A percentile compares a stretch with the other conserved stretches of the same genome.
phyloP scores from a whole-genome alignment of 2,329 filamentous ascomycete genomes.

The Epichloe bromicola region DNA sequence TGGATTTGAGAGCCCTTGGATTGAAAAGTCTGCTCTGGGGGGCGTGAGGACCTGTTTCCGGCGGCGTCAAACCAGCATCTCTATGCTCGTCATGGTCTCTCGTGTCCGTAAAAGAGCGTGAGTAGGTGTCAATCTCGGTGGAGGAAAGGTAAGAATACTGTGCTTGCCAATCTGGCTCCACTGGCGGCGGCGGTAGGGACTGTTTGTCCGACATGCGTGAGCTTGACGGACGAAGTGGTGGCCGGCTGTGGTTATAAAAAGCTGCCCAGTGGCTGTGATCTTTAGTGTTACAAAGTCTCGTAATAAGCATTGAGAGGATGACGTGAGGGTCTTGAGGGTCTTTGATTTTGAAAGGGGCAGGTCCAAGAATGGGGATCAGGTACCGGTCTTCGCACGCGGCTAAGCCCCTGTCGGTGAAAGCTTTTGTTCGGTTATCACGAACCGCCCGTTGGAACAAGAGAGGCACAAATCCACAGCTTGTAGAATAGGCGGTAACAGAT shows the following conservation, averaged over 20 bases:
- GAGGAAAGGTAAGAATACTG: slow-evolving; percentile 38
- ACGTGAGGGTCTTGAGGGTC: background rate
- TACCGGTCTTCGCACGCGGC: background rate
- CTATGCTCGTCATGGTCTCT: background rate
- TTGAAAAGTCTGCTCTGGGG: background rate
- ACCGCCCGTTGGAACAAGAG: background rate
- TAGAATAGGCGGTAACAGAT: background rate
- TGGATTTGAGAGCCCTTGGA: background rate
- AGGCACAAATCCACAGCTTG: background rate
- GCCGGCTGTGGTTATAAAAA: slow-evolving; percentile 37
- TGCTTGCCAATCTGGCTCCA: slow-evolving; percentile 44
- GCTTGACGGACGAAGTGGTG: slow-evolving; percentile 30
- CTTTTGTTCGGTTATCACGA: background rate
- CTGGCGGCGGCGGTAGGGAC: slow-evolving; percentile 36
- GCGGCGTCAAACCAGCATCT: background rate
- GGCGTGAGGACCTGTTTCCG: background rate
- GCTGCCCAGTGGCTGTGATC: slow-evolving; percentile 45
- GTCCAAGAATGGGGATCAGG: background rate
- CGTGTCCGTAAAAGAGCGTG: slow-evolving; percentile 29
- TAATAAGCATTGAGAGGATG: slow-evolving; percentile 5
- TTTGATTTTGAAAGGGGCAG: background rate
- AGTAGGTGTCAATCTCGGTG: slow-evolving; percentile 30
- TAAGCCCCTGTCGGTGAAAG: background rate
- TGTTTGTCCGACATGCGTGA: slow-evolving; percentile 47
- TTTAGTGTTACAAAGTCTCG: slow-evolving; percentile 13